Base-by-base conservation (phyloP, 129 eudicot species). In the Tanacetum coccineum region DNA sequence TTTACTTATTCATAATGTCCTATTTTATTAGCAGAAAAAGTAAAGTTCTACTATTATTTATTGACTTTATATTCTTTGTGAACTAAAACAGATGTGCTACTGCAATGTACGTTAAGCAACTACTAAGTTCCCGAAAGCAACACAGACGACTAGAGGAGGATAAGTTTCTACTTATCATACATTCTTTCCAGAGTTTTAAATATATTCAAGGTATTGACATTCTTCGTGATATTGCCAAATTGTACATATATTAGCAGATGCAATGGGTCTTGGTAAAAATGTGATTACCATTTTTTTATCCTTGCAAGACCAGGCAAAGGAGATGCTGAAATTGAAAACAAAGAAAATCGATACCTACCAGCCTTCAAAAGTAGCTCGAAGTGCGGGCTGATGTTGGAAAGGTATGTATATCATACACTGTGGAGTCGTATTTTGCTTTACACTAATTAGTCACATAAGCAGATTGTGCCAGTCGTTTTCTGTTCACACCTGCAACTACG, bases 211-310 rank as follows among this genome's bases (percentile, higher is more conserved):
- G 18, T 1, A 11, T 42, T 19, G 18, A 2, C 3, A 4, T 60
- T 62, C 12, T 53, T 70, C 25, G 52, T 72, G 19, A 54, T 15
- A 49, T 55, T 18, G 40, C 58, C 25, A 62, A 69, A 58, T 42
- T 65, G 1, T 69, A 68, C 76, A 90, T 95, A 90, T 90, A 32
- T 67, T 90, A 74, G 97, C 97, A 55, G 97, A 87, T 80, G 97
- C 95, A 64, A 90, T 84, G 97, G 97, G 97, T 39, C 91, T 90
- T 42, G 95, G 97, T 62, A 90, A 90, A 75, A 90, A 95, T 17
- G 95, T 90, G 74, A 90, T 90, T 95, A 82, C 97, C 20, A 90
- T 90, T 78, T 74, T 91, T 57, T 70, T 90, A 82, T 90, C 75
- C 87, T 84, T 9, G 76, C 97, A 70, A 82, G 85, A 74, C 82